Conservation (phyloP, 2,329 filamentous ascomycete genomes). For the Lecanicillium sp. region DNA sequence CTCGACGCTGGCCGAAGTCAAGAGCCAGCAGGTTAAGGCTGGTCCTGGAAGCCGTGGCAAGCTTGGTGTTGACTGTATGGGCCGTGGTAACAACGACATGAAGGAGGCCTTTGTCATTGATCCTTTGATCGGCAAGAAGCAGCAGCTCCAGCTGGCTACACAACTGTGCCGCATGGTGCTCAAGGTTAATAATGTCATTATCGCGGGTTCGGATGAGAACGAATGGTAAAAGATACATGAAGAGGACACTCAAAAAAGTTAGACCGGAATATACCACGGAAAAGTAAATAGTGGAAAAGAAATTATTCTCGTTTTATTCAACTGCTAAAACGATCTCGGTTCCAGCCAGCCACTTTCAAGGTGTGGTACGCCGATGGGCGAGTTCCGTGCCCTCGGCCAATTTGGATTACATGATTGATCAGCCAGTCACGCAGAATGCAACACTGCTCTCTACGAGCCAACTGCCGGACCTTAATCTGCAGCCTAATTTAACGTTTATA, state of each 20-base stretch:
- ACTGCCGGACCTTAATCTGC: too few species aligned
- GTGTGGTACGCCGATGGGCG: too few species aligned
- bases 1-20: slow-evolving; percentile 88
- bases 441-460: too few species aligned
- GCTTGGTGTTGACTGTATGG: slow-evolving; percentile 97
- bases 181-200: slow-evolving; percentile 95
- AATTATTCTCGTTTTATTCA: slow-evolving; percentile 5
- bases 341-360: too few species aligned
- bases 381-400: too few species aligned
- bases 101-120: slow-evolving; percentile 97
- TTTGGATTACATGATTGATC: too few species aligned
- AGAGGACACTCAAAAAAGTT: not conserved
- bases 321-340: too few species aligned
- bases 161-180: slow-evolving; percentile 97
- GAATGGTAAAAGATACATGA: slow-evolving; percentile 46
- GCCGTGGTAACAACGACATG: slow-evolving; percentile 93
- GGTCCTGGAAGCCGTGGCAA: slow-evolving; percentile 44
- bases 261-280: slow-evolving; percentile 15
- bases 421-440: too few species aligned
- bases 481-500: too few species aligned
- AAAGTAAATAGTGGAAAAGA: slow-evolving; percentile 13
- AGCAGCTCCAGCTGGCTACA: slow-evolving; percentile 92
- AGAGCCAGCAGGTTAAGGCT: slow-evolving; percentile 91
- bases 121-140: slow-evolving; percentile 94
- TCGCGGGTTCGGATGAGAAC: slow-evolving; percentile 78